A percentile compares a stretch with the other conserved stretches of the same genome.
Evolutionary conservation across 768 basidiomycete genomes (phyloP).

Genomic region (Cystoderma amianthinum): DNA sequence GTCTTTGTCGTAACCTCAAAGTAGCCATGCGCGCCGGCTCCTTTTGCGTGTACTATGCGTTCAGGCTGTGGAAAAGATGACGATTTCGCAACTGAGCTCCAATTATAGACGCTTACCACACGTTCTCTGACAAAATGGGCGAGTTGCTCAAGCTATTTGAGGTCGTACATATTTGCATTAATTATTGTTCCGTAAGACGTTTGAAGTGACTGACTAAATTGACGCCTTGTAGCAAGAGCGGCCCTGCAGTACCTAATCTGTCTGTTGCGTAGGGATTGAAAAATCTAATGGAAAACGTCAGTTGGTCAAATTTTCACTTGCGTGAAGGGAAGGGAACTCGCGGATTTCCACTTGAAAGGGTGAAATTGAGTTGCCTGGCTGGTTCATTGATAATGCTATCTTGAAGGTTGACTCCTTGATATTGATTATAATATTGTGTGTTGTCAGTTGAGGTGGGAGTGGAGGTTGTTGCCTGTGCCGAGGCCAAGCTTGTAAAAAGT

Average conservation of each 20-base stretch:
- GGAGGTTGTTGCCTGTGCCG: neutral
- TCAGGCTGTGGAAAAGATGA: conserved; percentile 13
- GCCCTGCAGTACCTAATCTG: neutral
- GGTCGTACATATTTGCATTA: neutral
- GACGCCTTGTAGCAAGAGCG: neutral
- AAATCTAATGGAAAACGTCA: no score
- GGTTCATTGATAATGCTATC: neutral
- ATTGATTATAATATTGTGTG: neutral
- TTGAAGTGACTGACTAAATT: neutral
- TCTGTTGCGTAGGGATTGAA: conserved; percentile 1
- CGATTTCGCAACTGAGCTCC: no score
- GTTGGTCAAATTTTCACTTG: neutral
- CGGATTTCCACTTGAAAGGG: neutral
- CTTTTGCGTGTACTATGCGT: conserved; percentile 27
- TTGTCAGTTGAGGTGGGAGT: neutral
- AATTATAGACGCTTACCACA: neutral
- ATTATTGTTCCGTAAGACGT: neutral
- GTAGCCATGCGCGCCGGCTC: conserved; percentile 40
- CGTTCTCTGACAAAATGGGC: conserved; percentile 1
- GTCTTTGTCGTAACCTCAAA: conserved; percentile 47
- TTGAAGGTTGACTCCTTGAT: neutral
- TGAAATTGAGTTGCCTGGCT: neutral
- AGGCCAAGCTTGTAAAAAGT: neutral
- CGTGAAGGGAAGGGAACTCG: neutral
- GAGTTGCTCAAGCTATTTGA: neutral